Evolutionary conservation across 805 yeast genomes (phyloP), one percentile per base, ranked within the genome.

Genomic region (Yamadazyma kitorensis): DNA sequence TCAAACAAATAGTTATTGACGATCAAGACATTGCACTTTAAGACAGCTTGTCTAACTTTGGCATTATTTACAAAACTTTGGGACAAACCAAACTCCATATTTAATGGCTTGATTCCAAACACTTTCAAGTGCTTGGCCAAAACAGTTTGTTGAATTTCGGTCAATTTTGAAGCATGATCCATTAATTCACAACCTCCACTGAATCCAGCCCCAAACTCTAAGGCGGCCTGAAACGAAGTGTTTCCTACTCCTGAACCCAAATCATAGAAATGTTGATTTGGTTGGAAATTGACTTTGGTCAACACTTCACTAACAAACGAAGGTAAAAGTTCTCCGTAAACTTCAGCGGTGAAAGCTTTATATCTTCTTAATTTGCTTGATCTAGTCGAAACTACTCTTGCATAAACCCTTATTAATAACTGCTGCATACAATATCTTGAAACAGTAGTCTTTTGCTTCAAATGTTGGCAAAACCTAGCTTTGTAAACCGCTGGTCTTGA

Each of bases 221-320:
- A 57, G 0, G 96, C 87, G 0, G 96, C 94, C 55, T 88, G 96
- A 26, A 88, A 71, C 0, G 84, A 82, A 38, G 96, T 86, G 52
- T 89, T 89, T 0, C 96, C 97, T 11, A 89, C 96, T 11, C 97
- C 97, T 0, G 95, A 86, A 0, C 97, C 97, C 16, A 89, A 65
- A 58, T 89, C 97, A 42, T 89, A 78, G 49, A 87, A 88, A n/a
- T 67, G 73, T 27, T 76, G 72, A 1, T 57, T 59, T 1, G 76
- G 67, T 23, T 63, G 56, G 31, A 88, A 59, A 1, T 69, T 71
- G 31, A 87, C 81, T 49, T 81, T 83, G 8, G 64, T 56, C 28
- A 68, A 46, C 3, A 85, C 82, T 45, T 70, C 76, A 25, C 87
- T 72, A 26, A 85, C 66, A 46, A 89, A 86, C 4, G 70, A 64